Percentiles rank a stretch among this genome's conserved stretches.
Conservation (phyloP, 768 basidiomycete species). For the Boletus insuetus region DNA sequence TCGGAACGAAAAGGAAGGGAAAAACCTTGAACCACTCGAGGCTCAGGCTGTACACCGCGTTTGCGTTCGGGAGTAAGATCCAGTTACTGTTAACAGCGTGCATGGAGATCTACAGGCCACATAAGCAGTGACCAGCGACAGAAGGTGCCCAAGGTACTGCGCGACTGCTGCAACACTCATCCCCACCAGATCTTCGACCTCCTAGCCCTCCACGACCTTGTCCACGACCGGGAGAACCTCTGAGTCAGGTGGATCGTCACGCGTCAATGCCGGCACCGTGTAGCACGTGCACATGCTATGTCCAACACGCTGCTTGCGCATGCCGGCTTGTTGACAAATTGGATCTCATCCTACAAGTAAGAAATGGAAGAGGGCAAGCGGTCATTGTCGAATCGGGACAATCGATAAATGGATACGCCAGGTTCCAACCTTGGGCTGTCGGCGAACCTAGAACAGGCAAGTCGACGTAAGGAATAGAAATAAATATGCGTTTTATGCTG, state of each 20-base stretch:
- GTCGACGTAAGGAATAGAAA: conserved; percentile 22
- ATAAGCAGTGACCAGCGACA: conserved; percentile 1
- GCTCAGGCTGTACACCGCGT: too few species aligned
- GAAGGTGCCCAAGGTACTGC: not conserved
- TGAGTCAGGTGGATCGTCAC: too few species aligned
- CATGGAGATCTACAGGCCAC: not conserved
- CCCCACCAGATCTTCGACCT: too few species aligned
- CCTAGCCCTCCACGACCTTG: too few species aligned
- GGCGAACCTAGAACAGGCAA: conserved; percentile 1
- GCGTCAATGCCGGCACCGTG: too few species aligned
- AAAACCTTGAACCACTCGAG: too few species aligned
- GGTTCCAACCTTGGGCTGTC: too few species aligned
- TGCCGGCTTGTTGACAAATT: conserved; percentile 32
- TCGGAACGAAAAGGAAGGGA: not conserved
- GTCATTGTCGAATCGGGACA: too few species aligned
- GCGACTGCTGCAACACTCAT: conserved; percentile 7
- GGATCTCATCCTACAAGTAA: conserved; percentile 53
- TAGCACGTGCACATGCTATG: not conserved
- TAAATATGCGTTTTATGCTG: conserved; percentile 20
- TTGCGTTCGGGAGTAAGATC: too few species aligned
- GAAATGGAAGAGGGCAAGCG: conserved; percentile 33
- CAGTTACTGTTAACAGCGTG: too few species aligned
- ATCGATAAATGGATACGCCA: too few species aligned
- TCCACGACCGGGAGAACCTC: too few species aligned
- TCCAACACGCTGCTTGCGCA: not conserved